phyloP scores from a whole-genome alignment of 192 early-diverging fungal genomes.

The Rhizoclosmatium sp. region DNA sequence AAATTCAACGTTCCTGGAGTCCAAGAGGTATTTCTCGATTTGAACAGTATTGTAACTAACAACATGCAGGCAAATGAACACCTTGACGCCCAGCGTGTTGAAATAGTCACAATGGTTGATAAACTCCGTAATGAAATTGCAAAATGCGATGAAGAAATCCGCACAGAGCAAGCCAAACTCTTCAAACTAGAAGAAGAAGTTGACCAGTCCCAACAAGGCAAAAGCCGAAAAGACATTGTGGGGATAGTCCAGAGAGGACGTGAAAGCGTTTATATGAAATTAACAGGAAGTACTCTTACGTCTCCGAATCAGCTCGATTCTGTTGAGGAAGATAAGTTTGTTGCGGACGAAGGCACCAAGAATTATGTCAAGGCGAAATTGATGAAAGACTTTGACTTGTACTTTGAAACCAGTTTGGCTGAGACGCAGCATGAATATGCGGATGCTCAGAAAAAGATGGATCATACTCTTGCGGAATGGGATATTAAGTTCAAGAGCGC shows the following conservation, averaged over 20 bases:
- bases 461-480: constrained; percentile 11
- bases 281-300: not conserved
- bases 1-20: constrained; percentile 29
- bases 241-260: constrained; percentile 4
- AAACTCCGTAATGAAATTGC: not conserved
- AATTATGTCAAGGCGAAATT: constrained; percentile 2
- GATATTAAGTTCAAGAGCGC: constrained; percentile 23
- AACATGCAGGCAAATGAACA: constrained; percentile 15
- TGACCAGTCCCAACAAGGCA: not conserved
- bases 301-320: no score
- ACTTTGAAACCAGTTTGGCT: not conserved
- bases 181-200: constrained; percentile 38
- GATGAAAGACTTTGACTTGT: constrained; percentile 11
- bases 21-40: not conserved
- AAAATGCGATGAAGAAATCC: constrained; percentile 36
- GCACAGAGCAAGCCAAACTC: constrained; percentile 12
- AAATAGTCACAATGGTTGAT: constrained; percentile 20
- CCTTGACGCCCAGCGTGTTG: not conserved
- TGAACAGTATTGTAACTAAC: not conserved
- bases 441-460: not conserved
- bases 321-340: not conserved
- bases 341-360: constrained; percentile 9
- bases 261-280: not conserved
- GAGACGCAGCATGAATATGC: not conserved
- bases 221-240: not conserved